Evolutionary conservation across 139 green algal genomes (phyloP), one percentile per base, ranked within the genome.

Genomic region (Chlamydomonas eustigma): DNA sequence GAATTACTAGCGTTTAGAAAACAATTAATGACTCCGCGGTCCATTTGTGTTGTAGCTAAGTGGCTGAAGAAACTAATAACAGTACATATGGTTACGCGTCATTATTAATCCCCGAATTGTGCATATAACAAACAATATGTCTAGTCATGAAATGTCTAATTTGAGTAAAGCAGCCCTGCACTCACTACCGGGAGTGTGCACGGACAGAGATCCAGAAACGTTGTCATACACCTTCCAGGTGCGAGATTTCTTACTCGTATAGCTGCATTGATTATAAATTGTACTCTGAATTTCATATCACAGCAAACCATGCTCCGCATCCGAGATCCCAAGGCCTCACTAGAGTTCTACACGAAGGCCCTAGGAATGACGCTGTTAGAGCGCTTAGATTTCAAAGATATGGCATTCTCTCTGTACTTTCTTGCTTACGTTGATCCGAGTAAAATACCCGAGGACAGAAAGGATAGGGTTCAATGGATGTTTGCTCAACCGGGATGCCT

Each of bases 341-440:
- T 98, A 3, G 88, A 94, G 52, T 98, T 98, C 78, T 98, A 97
- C 82, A 97, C 91, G 0, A 78, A 88, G 2, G 81, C 93, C 8
- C 73, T 97, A 58, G 92, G 91, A 63, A 93, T 96, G 86, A 83
- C 73, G n/a, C 64, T 84, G 63, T 30, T 81, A 6, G 51, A 70
- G 51, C 37, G 51, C 1, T 36, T 37, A 18, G 36, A 76, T 44
- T 74, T 50, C 24, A 30, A 2, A 4, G 88, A 93, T 33, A 91
- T 90, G 84, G 88, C 83, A 37, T 97, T 96, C 76, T 86, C 70
- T 0, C 88, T 97, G 0, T 96, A 93, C 79, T 98, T 98, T 74
- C 80, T 98, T 39, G 92, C 87, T 79, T 74, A 12, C 36, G 35
- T 25, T 28, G 28, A 3, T 37, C 31, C 67, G 36, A 32, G 35